Percentiles rank a stretch among this genome's conserved stretches.
Evolutionary conservation across 768 basidiomycete species (phyloP).

Genomic region (Panus rudis): DNA sequence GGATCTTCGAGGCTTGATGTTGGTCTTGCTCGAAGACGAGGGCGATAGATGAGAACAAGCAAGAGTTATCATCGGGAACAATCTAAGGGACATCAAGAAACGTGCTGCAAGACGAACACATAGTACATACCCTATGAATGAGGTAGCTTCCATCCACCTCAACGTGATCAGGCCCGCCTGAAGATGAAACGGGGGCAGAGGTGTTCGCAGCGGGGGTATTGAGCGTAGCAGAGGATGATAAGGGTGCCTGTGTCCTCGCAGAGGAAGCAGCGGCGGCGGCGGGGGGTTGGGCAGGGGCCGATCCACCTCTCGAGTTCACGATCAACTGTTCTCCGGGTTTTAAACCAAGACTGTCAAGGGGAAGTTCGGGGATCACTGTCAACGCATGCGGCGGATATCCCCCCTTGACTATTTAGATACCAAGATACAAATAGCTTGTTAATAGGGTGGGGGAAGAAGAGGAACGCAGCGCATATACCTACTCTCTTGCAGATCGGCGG

Average conservation of each 20-base stretch:
- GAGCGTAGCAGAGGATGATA: not conserved
- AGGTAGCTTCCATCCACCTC: slow-evolving; percentile 54
- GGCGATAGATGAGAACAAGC: slow-evolving; percentile 84
- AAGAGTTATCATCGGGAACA: slow-evolving; percentile 97
- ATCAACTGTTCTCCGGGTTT: slow-evolving; percentile 81
- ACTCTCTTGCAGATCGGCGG: slow-evolving; percentile 75
- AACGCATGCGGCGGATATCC: slow-evolving; percentile 82
- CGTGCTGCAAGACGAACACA: not conserved
- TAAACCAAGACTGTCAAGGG: slow-evolving; percentile 71
- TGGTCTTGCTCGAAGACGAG: slow-evolving; percentile 82
- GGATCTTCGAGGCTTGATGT: slow-evolving; percentile 58
- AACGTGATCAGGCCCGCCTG: slow-evolving; percentile 48
- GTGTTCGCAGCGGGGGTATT: slow-evolving; percentile 14
- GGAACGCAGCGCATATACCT: slow-evolving; percentile 23
- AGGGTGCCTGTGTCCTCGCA: slow-evolving; percentile 6
- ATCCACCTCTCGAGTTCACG: slow-evolving; percentile 41
- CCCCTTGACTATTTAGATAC: slow-evolving; percentile 47
- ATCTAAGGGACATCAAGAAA: slow-evolving; percentile 35
- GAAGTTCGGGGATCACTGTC: slow-evolving; percentile 64
- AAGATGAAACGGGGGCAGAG: slow-evolving; percentile 14
- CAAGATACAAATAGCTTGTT: not conserved
- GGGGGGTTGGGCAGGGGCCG: slow-evolving; percentile 14
- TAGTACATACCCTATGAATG: slow-evolving; percentile 57
- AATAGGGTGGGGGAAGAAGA: not conserved
- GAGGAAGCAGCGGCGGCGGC: slow-evolving; percentile 17